Evolutionary conservation across 495 filamentous ascomycete genomes (phyloP).

Genomic region (Hyaloscypha bicolor): DNA sequence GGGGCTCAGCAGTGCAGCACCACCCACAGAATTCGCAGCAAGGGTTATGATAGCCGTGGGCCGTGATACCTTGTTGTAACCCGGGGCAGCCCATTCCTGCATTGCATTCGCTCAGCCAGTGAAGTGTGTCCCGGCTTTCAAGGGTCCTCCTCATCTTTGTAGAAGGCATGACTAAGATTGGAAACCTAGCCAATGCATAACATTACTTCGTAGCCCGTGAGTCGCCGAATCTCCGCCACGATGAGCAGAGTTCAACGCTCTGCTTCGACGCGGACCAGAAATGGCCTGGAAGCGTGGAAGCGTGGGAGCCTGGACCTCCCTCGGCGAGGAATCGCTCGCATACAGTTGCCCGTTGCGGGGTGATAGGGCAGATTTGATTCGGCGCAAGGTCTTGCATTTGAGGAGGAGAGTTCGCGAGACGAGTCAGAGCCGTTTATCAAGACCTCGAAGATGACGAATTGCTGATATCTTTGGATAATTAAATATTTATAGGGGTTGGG

Average conservation of each 20-base stretch:
- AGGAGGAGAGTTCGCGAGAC: not conserved
- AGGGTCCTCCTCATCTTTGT: not conserved
- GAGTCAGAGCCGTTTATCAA: not conserved
- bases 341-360: constrained; percentile 7
- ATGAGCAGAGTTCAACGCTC: not conserved
- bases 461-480: too few species aligned
- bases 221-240: not conserved
- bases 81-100: not conserved
- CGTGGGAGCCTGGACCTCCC: not conserved
- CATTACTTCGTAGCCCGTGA: not conserved
- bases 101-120: not conserved
- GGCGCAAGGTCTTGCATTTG: not conserved
- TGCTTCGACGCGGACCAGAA: constrained; percentile 1
- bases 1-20: not conserved
- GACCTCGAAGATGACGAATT: too few species aligned
- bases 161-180: constrained; percentile 3
- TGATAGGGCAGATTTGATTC: not conserved
- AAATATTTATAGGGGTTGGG: too few species aligned
- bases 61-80: not conserved
- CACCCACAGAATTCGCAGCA: not conserved
- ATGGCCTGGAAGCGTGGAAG: constrained; percentile 1
- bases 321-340: not conserved
- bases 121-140: not conserved
- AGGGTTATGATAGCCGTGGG: not conserved
- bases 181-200: not conserved